Evolutionary conservation across 192 early-diverging fungal species (phyloP), one percentile per base, ranked within the genome.

Genomic region (Hyaloraphidium curvatum): DNA sequence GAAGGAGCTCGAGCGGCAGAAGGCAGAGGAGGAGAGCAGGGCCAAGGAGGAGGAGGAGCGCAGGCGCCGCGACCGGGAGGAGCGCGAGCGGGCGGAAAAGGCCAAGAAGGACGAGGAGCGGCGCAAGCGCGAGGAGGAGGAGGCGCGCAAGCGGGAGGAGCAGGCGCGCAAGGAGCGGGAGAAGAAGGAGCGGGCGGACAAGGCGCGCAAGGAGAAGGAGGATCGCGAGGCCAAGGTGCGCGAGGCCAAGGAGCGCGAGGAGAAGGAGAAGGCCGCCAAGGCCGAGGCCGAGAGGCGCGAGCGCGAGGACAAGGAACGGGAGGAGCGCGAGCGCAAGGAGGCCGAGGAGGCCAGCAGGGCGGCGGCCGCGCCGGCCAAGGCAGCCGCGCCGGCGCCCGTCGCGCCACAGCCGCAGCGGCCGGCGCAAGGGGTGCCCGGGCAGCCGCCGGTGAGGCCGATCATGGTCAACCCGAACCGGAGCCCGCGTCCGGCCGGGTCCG

Each of bases 91-190:
- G 55, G 64, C 79, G 64, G 62, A 72, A 54, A 81, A 62, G 76
- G 73, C 54, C 53, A 83, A 83, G 66, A 76, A 78, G 27, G 82
- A 79, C 50, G 78, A 81, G 59, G 73, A 81, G 59, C 70, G 68
- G 4, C 40, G 26, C 30, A n/a, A 52, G 40, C 17, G 5, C 9
- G 31, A 59, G 58, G 58, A 60, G 5, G 30, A 59, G 28, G 7
- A 59, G 40, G 50, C 50, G 26, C 14, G 19, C 50, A 37, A 59
- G 35, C 28, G 25, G 52, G 31, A 33, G 23, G 58, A 59, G 40
- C 11, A 23, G 22, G 39, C 17, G 17, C 28, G 28, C 50, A 9
- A n/a, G 16, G 61, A 61, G 26, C 26, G 54, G 51, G 17, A 31
- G 41, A 28, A 56, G 39, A 50, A 51, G 52, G 51, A 21, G 26